These are phyloP conservation scores for Arabidopsis lyrata DNA, from an alignment of 441 rosid species.

Conservation along the genomic window DNA sequence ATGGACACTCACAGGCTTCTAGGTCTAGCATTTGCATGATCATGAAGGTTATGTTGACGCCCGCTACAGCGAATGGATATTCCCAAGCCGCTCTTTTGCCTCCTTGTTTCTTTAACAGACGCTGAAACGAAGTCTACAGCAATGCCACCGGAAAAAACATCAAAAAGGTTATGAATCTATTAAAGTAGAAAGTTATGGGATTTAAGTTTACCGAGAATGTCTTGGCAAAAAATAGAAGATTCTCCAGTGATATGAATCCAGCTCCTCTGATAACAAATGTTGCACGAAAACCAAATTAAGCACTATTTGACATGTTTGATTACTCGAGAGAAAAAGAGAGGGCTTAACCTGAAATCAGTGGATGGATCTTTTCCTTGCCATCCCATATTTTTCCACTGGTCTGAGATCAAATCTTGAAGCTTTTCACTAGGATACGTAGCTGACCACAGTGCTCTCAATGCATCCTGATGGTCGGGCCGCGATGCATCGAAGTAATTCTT, in stretches of 20 bases:
- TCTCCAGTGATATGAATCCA: constrained; percentile 93
- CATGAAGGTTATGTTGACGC: constrained; percentile 94
- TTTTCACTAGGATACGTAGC: constrained; percentile 75
- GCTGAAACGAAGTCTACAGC: constrained; percentile 76
- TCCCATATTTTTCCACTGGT: constrained; percentile 97
- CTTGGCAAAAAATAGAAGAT: constrained; percentile 86
- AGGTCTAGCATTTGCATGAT: constrained; percentile 96
- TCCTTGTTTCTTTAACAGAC: constrained; percentile 69
- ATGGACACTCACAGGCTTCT: constrained; percentile 72
- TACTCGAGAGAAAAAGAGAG: not conserved
- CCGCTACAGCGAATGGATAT: constrained; percentile 98
- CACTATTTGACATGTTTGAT: not conserved
- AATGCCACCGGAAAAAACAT: not conserved
- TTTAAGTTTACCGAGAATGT: constrained; percentile 67
- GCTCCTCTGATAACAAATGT: constrained; percentile 70
- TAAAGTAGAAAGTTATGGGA: constrained; percentile 8
- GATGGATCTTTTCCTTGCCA: constrained; percentile 99
- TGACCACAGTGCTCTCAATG: constrained; percentile 83
- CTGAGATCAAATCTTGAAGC: constrained; percentile 76
- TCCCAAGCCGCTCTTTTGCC: constrained; percentile 92
- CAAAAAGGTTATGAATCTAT: not conserved
- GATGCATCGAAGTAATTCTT: constrained; percentile 76
- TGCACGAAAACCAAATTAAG: not conserved
- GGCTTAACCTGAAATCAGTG: constrained; percentile 80
- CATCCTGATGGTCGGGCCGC: constrained; percentile 82